These are phyloP conservation scores for Suillus plorans DNA, from an alignment of 768 basidiomycete genomes.

Conservation along the genomic window DNA sequence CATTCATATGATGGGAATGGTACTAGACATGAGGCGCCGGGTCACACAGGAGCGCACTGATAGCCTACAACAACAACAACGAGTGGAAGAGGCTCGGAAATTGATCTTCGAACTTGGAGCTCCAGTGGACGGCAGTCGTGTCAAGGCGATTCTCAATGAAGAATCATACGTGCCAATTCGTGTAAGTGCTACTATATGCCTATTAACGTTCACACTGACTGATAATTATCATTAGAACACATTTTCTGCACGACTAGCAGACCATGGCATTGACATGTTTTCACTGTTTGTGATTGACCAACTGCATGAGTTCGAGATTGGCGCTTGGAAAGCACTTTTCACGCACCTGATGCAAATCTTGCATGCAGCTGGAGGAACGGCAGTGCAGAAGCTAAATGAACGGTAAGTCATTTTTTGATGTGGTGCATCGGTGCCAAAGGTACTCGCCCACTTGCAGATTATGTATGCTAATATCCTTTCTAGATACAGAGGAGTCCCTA, in stretches of 20 bases:
- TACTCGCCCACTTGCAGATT: background rate
- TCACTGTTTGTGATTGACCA: constrained; percentile 22
- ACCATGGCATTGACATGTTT: constrained; percentile 22
- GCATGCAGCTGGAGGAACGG: background rate
- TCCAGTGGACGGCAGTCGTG: constrained; percentile 2
- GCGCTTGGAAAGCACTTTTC: background rate
- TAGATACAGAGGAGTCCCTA: constrained; percentile 30
- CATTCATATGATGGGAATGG: constrained; percentile 13
- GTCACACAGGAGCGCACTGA: constrained; percentile 1
- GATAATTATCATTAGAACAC: background rate
- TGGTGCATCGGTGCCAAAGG: no score
- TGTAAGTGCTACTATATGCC: background rate
- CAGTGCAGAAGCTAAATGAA: background rate
- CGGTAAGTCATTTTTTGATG: background rate
- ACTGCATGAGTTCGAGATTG: background rate
- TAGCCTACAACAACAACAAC: background rate
- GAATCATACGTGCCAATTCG: constrained; percentile 4
- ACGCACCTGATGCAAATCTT: no score
- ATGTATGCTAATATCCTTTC: background rate
- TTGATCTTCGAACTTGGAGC: constrained; percentile 10
- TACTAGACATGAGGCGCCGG: constrained; percentile 5
- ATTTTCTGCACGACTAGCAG: constrained; percentile 24
- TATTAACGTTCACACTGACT: background rate
- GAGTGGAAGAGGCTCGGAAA: constrained; percentile 9
- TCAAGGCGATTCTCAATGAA: constrained; percentile 6